Conservation (phyloP, 768 basidiomycete species). For the Scleroderma bovista region DNA sequence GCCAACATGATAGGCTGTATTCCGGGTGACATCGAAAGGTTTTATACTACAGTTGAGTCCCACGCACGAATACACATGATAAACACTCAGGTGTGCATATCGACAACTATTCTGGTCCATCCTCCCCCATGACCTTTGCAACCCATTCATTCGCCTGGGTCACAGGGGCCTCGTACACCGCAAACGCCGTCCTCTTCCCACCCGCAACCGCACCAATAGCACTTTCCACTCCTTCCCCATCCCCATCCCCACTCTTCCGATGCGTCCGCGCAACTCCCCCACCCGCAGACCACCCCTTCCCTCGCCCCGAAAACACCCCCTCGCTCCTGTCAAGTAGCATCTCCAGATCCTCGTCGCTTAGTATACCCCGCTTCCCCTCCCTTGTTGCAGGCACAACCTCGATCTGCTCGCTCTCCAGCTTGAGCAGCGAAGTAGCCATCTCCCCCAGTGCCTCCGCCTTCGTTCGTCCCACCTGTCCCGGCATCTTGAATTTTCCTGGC, state of each 20-base stretch:
- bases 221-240: conserved; percentile 8
- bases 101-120: conserved; percentile 16
- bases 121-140: conserved; percentile 60
- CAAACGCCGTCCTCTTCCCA: conserved; percentile 55
- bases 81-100: too few relatives aligned
- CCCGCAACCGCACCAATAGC: neutral
- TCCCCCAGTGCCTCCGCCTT: conserved; percentile 70
- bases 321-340: conserved; percentile 75
- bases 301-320: conserved; percentile 65
- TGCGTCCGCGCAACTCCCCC: conserved; percentile 9
- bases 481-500: conserved; percentile 83
- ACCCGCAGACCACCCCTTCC: conserved; percentile 58
- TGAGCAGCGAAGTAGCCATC: conserved; percentile 71
- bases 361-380: conserved; percentile 62
- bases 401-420: conserved; percentile 85
- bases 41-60: too few relatives aligned
- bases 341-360: conserved; percentile 79
- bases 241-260: conserved; percentile 10
- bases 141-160: conserved; percentile 64
- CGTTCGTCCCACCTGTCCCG: conserved; percentile 47
- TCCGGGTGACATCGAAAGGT: too few relatives aligned
- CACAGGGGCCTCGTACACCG: conserved; percentile 66
- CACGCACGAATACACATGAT: too few relatives aligned
- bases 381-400: conserved; percentile 70
- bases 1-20: too few relatives aligned